Evolutionary conservation across 2,329 filamentous ascomycete species (phyloP).

Genomic region (Phoma sp.): DNA sequence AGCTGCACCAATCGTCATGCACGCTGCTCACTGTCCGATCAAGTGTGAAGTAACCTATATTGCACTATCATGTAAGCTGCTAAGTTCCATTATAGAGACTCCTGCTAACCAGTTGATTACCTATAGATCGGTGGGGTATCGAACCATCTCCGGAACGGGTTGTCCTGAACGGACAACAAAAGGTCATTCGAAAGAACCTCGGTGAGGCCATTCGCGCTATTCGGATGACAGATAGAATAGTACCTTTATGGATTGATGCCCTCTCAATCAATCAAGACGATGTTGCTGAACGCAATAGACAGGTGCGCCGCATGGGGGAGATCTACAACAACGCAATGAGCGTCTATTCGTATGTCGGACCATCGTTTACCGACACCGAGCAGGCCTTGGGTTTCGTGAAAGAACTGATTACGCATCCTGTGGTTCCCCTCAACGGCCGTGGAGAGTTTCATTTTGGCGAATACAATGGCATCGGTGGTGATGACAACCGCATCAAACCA

Average conservation of each 20-base stretch:
- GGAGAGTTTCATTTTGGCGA: neutral
- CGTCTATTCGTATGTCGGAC: constrained; percentile 9
- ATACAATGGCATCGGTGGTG: no score
- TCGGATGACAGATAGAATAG: neutral
- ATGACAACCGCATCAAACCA: neutral
- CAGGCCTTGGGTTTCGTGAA: neutral
- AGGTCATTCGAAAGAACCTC: neutral
- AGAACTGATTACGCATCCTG: neutral
- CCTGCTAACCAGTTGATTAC: neutral
- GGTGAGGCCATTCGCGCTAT: neutral
- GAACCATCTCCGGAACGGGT: neutral
- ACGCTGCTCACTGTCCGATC: neutral
- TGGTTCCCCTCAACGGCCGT: neutral
- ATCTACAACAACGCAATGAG: constrained; percentile 14
- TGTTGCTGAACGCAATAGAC: constrained; percentile 8
- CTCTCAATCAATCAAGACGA: constrained; percentile 22
- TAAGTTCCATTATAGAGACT: neutral
- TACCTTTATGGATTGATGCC: constrained; percentile 17
- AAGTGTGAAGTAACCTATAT: neutral
- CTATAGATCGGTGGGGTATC: neutral
- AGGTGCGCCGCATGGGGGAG: constrained; percentile 15
- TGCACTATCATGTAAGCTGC: neutral
- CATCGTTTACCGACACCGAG: no score
- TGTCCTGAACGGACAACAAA: neutral
- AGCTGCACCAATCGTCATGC: constrained; percentile 6